Conservation (phyloP, 2,329 filamentous ascomycete species). For the Botrytis fabae region DNA sequence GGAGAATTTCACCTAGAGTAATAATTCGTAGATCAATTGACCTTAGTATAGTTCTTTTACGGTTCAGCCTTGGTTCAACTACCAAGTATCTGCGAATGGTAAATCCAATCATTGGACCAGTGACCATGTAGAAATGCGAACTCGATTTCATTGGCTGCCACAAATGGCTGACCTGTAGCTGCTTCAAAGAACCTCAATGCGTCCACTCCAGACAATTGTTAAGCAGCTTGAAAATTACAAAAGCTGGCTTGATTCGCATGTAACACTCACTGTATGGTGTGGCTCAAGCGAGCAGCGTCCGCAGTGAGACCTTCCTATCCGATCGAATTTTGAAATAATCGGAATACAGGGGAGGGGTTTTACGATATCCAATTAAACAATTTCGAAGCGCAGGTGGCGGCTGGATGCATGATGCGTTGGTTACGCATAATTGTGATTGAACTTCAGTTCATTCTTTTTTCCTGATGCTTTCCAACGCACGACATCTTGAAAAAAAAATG, state of each 20-base stretch:
- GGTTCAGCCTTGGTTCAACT: neutral
- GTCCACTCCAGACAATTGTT: neutral
- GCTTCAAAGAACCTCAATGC: neutral
- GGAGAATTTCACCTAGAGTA: too few relatives aligned
- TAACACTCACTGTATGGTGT: neutral
- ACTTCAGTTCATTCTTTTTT: neutral
- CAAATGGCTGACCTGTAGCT: neutral
- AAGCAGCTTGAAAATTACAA: neutral
- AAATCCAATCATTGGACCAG: neutral
- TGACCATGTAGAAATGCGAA: neutral
- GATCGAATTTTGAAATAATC: neutral
- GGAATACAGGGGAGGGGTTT: neutral
- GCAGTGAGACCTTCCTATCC: neutral
- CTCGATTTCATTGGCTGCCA: neutral
- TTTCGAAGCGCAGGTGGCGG: rapidly evolving
- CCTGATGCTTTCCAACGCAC: neutral
- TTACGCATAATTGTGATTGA: neutral
- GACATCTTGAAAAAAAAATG: neutral
- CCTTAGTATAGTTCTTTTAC: neutral
- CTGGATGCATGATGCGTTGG: neutral
- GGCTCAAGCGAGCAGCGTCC: neutral
- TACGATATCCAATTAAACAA: neutral
- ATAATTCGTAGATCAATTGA: too few relatives aligned
- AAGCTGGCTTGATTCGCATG: neutral
- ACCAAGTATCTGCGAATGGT: neutral